Conservation (phyloP, 2,329 filamentous ascomycete species). For the Aspergillus glaucus region DNA sequence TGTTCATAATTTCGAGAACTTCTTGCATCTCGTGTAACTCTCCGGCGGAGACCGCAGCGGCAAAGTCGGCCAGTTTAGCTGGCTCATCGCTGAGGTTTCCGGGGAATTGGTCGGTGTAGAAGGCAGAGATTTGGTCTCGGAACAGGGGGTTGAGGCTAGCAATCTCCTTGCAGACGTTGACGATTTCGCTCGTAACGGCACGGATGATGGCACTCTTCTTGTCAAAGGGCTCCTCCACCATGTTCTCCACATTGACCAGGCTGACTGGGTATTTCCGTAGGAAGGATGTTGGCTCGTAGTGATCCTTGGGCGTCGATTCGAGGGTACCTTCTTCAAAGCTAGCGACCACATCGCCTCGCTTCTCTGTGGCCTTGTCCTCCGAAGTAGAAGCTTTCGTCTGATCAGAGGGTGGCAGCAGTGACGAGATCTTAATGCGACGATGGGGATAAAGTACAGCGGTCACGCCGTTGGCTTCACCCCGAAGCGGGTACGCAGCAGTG, state of each 20-base stretch:
- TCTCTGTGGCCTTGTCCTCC: slow-evolving; percentile 51
- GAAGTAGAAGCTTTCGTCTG: slow-evolving; percentile 23
- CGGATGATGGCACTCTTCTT: slow-evolving; percentile 83
- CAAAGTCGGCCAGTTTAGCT: slow-evolving; percentile 92
- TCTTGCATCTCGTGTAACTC: slow-evolving; percentile 90
- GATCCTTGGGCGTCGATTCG: slow-evolving; percentile 49
- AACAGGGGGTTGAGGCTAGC: slow-evolving; percentile 91
- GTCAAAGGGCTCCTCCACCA: slow-evolving; percentile 82
- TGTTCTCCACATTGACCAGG: slow-evolving; percentile 90
- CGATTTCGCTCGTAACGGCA: slow-evolving; percentile 92
- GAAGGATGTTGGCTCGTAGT: slow-evolving; percentile 86
- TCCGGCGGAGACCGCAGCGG: slow-evolving; percentile 90
- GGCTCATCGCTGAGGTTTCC: slow-evolving; percentile 94
- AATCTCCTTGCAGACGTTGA: slow-evolving; percentile 98
- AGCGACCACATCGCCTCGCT: slow-evolving; percentile 89
- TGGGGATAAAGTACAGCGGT: slow-evolving; percentile 96
- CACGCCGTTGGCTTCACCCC: slow-evolving; percentile 72
- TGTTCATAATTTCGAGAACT: slow-evolving; percentile 78
- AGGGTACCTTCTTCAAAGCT: slow-evolving; percentile 84
- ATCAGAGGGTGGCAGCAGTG: slow-evolving; percentile 63
- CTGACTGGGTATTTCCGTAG: slow-evolving; percentile 86
- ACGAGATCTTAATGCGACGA: slow-evolving; percentile 83
- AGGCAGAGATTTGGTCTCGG: slow-evolving; percentile 94
- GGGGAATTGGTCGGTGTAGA: slow-evolving; percentile 89
- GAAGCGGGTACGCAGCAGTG: slow-evolving; percentile 86